phyloP scores from a whole-genome alignment of 2,329 filamentous ascomycete species.

The Sclerotinia sclerotiorum region DNA sequence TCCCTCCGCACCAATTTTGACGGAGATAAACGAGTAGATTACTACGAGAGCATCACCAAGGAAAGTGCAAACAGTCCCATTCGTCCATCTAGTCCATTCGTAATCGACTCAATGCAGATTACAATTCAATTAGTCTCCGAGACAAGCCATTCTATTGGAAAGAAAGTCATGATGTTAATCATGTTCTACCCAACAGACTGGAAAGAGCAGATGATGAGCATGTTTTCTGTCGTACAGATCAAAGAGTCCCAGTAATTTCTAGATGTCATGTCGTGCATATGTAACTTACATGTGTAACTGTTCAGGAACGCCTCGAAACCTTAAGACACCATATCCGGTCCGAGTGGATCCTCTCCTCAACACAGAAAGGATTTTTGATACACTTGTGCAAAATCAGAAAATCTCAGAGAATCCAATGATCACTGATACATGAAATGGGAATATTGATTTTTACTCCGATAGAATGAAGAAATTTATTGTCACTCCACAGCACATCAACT shows the following conservation, averaged over 20 bases:
- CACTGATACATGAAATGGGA: neutral
- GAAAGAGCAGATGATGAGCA: neutral
- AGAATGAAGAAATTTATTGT: neutral
- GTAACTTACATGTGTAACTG: neutral
- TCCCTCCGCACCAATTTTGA: neutral
- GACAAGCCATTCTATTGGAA: constrained; percentile 5
- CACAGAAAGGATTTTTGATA: neutral
- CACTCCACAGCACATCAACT: constrained; percentile 5
- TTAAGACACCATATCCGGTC: constrained; percentile 3
- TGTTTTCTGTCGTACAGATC: neutral
- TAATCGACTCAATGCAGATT: neutral
- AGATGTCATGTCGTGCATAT: constrained; percentile 16
- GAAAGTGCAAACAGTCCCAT: neutral
- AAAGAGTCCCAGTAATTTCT: constrained; percentile 4
- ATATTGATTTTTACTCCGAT: neutral
- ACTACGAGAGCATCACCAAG: neutral
- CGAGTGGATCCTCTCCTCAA: neutral
- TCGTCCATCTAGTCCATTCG: neutral
- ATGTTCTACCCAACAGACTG: neutral
- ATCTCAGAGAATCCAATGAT: neutral
- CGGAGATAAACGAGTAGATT: neutral
- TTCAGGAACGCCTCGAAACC: constrained; percentile 15
- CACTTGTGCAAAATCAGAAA: constrained; percentile 1
- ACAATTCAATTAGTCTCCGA: neutral
- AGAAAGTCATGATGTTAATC: neutral